These are phyloP conservation scores for Phytophthora pseudosyringae DNA, from an alignment of 352 stramenopile genomes.

Conservation along the genomic window DNA sequence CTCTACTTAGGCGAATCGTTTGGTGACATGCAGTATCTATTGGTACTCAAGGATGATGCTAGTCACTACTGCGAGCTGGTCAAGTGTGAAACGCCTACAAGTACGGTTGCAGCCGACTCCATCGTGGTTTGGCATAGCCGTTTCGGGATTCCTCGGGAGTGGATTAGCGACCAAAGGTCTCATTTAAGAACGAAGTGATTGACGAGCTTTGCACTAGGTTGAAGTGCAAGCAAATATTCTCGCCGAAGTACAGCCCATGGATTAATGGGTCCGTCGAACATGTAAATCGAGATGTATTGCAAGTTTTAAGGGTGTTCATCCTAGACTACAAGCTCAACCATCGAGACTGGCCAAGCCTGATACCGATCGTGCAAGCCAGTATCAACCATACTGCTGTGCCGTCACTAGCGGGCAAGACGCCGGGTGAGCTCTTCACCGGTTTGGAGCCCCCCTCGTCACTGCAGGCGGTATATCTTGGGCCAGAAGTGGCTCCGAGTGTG, in stretches of 20 bases:
- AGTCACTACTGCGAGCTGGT: not conserved
- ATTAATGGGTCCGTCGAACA: not conserved
- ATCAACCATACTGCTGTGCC: not conserved
- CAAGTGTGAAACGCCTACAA: not conserved
- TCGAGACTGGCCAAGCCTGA: not conserved
- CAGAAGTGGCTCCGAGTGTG: not conserved
- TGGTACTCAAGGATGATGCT: not conserved
- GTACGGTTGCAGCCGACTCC: not conserved
- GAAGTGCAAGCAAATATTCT: not conserved
- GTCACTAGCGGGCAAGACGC: not conserved
- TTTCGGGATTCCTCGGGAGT: not conserved
- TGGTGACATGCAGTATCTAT: not conserved
- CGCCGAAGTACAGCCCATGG: not conserved
- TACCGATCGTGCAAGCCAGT: not conserved
- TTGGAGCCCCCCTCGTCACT: not conserved
- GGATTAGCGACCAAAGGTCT: not conserved
- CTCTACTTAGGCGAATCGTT: not conserved
- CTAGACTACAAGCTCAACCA: not conserved
- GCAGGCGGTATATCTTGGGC: not conserved
- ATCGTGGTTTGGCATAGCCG: not conserved
- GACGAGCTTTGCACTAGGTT: not conserved
- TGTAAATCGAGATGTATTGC: not conserved
- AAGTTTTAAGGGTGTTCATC: not conserved
- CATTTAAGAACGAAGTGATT: constrained; percentile 5
- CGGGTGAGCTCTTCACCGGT: not conserved